Conservation (phyloP, 495 filamentous ascomycete species). For the Platismatia glauca region DNA sequence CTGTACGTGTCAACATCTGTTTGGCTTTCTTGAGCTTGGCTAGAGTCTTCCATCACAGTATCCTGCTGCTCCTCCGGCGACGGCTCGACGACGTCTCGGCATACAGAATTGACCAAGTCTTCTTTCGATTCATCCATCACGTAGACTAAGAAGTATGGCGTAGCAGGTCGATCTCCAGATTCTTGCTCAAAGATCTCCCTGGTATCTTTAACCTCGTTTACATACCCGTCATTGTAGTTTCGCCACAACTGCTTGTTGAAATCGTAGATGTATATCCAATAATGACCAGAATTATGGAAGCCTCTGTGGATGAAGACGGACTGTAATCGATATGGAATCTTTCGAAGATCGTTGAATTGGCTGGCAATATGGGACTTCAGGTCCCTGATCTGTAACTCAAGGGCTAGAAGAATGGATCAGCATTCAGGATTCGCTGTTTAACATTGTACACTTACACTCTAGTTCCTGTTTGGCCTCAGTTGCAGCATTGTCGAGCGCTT, state of each 20-base stretch:
- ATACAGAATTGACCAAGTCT: conserved; percentile 52
- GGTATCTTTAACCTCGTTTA: conserved; percentile 56
- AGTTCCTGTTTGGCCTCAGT: conserved; percentile 32
- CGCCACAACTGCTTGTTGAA: conserved; percentile 75
- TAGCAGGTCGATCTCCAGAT: conserved; percentile 48
- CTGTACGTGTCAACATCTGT: conserved; percentile 8
- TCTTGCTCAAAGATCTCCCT: conserved; percentile 58
- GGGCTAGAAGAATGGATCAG: conserved; percentile 17
- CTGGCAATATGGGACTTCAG: conserved; percentile 44
- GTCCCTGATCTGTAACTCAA: conserved; percentile 43
- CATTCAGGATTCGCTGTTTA: background rate
- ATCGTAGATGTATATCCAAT: conserved; percentile 95
- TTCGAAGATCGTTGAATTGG: conserved; percentile 51
- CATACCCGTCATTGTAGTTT: conserved; percentile 84
- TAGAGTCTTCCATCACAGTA: conserved; percentile 17
- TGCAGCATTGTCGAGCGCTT: conserved; percentile 31
- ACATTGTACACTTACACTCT: conserved; percentile 27
- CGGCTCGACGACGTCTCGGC: conserved; percentile 35
- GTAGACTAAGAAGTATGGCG: conserved; percentile 86
- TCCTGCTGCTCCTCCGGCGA: conserved; percentile 21
- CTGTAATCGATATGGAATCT: conserved; percentile 72
- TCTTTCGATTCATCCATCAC: conserved; percentile 56
- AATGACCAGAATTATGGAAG: conserved; percentile 67
- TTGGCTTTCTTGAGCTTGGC: conserved; percentile 10
- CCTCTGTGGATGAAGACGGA: conserved; percentile 88